Percentiles rank a stretch among this genome's conserved stretches.
These are phyloP conservation scores for Tilletia setariae DNA, from an alignment of 1,284 basidiomycete genomes.

Conservation along the genomic window DNA sequence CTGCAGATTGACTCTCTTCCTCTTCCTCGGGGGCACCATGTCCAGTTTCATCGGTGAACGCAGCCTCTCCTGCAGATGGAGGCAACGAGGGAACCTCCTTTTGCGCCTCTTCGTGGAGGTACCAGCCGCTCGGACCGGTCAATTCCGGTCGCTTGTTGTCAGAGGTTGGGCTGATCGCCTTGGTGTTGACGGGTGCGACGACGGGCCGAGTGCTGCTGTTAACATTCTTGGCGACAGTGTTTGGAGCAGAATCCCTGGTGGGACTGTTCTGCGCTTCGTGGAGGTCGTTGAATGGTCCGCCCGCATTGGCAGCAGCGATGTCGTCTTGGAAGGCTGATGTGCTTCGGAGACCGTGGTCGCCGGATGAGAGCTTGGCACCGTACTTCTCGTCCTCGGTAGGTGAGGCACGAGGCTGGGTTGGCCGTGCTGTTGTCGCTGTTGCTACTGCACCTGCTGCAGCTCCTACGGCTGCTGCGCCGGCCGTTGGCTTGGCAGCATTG, in stretches of 20 bases:
- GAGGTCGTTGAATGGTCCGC: not conserved
- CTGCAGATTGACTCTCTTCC: not conserved
- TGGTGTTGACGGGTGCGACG: too few relatives aligned
- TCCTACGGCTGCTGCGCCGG: not conserved
- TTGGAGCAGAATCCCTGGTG: too few relatives aligned
- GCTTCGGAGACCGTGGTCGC: too few relatives aligned
- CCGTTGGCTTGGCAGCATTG: not conserved
- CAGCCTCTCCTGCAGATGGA: not conserved
- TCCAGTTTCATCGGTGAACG: not conserved
- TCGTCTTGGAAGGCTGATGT: too few relatives aligned
- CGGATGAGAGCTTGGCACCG: not conserved
- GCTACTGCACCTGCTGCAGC: not conserved
- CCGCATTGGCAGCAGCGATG: too few relatives aligned
- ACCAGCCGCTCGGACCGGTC: conserved; percentile 1
- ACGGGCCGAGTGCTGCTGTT: too few relatives aligned
- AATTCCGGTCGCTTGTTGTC: too few relatives aligned
- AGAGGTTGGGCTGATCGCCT: too few relatives aligned
- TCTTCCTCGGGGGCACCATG: not conserved
- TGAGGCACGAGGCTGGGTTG: not conserved
- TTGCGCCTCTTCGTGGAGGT: not conserved
- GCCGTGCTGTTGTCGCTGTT: not conserved
- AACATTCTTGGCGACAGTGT: too few relatives aligned
- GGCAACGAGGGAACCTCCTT: conserved; percentile 7
- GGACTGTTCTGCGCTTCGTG: not conserved
- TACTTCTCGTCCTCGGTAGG: conserved; percentile 7